Evolutionary conservation across 371 early-diverging fungal genomes (phyloP).

Genomic region (Mucor lusitanicus): DNA sequence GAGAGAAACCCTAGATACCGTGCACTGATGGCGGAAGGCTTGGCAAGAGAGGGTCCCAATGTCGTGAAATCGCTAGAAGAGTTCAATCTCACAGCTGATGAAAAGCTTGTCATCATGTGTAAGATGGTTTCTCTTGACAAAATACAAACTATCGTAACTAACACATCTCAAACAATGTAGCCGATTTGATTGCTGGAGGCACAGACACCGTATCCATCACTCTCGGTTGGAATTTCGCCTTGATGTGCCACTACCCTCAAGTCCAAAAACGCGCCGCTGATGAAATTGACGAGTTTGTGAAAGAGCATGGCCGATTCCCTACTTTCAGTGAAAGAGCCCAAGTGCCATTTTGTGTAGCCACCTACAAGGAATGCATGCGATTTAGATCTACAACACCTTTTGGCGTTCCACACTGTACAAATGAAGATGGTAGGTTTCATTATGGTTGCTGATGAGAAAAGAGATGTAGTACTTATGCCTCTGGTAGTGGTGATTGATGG

Average conservation of each 20-base stretch:
- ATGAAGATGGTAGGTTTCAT: slow-evolving; percentile 11
- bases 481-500: not conserved
- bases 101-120: slow-evolving; percentile 12
- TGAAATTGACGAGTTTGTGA: slow-evolving; percentile 13
- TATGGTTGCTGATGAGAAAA: not conserved
- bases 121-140: not conserved
- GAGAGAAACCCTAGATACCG: slow-evolving; percentile 1
- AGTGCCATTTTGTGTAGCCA: slow-evolving; percentile 9
- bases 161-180: not conserved
- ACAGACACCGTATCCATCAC: slow-evolving; percentile 14
- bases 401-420: slow-evolving; percentile 11
- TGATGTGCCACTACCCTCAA: slow-evolving; percentile 12
- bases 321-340: slow-evolving; percentile 1
- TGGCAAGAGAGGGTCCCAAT: not conserved
- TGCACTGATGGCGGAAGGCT: slow-evolving; percentile 3
- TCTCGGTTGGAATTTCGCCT: slow-evolving; percentile 10
- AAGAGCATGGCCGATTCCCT: slow-evolving; percentile 2
- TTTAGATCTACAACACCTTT: slow-evolving; percentile 6
- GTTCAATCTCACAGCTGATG: not conserved
- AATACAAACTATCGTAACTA: not conserved
- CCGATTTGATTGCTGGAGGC: slow-evolving; percentile 20
- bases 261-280: slow-evolving; percentile 7
- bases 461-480: not conserved
- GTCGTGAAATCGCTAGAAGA: slow-evolving; percentile 5
- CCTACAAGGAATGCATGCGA: slow-evolving; percentile 18